These are phyloP conservation scores for Geranium incanum DNA, from an alignment of 441 rosid genomes.

Conservation along the genomic window DNA sequence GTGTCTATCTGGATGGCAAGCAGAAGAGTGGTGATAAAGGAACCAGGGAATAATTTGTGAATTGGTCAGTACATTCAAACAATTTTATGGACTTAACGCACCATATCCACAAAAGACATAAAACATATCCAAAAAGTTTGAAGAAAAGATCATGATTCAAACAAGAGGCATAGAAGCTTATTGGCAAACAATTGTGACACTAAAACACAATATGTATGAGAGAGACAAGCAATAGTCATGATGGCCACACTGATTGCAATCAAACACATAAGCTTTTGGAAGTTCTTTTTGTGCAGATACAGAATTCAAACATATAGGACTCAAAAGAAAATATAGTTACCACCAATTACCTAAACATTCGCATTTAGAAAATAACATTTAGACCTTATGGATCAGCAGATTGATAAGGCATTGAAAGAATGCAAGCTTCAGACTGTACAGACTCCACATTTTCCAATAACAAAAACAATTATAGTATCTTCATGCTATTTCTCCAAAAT, in stretches of 20 bases:
- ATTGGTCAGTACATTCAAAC: background rate
- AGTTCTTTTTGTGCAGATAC: background rate
- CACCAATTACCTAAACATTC: background rate
- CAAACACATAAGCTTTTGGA: background rate
- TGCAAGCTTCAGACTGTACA: slow-evolving; percentile 3
- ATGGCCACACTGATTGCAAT: slow-evolving; percentile 4
- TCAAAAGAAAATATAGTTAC: background rate
- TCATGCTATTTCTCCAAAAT: background rate
- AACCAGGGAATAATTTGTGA: background rate
- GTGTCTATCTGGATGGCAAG: no score
- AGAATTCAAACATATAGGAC: background rate
- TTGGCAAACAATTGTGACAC: background rate
- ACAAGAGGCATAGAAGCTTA: background rate
- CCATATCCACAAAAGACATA: background rate
- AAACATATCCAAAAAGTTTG: background rate
- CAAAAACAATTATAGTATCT: background rate
- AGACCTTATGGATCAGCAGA: background rate
- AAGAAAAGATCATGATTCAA: background rate
- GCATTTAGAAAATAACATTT: background rate
- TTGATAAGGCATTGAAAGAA: background rate
- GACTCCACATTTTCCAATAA: background rate
- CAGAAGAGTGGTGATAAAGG: background rate
- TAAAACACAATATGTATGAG: background rate
- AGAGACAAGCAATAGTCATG: background rate
- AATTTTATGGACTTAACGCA: background rate